phyloP scores from a whole-genome alignment of 345 rosid species.

The Populus tremula region DNA sequence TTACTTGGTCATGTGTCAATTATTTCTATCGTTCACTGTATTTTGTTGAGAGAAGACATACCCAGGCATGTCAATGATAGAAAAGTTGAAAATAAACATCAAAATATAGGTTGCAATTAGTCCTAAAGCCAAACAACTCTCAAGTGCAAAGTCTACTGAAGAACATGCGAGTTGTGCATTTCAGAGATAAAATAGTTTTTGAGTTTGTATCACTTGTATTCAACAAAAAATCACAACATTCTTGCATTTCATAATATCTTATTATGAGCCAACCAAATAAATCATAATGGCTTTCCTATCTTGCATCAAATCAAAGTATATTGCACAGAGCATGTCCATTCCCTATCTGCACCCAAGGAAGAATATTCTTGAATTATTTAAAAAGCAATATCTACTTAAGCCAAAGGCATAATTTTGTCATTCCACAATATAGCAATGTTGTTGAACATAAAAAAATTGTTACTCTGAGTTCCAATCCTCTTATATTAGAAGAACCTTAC shows the following conservation, averaged over 20 bases:
- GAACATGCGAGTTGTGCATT: neutral
- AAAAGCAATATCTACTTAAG: neutral
- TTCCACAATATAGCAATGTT: neutral
- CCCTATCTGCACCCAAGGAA: neutral
- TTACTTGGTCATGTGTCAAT: neutral
- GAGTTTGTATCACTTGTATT: neutral
- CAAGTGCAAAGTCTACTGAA: neutral
- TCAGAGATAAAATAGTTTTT: neutral
- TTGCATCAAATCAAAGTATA: neutral
- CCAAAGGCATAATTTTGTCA: neutral
- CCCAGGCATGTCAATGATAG: neutral
- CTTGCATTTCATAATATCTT: neutral
- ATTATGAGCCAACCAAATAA: neutral
- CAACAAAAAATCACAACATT: neutral
- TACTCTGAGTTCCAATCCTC: neutral
- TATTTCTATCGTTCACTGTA: neutral
- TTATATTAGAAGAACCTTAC: neutral
- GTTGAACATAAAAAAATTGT: neutral
- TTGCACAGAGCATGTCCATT: neutral
- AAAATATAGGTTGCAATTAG: neutral
- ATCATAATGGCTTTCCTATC: neutral
- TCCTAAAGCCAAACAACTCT: neutral
- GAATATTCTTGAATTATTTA: neutral
- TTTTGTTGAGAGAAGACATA: too few relatives aligned
- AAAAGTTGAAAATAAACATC: too few relatives aligned